phyloP scores from a whole-genome alignment of 2,329 filamentous ascomycete genomes.

The Talaromyces sp. region DNA sequence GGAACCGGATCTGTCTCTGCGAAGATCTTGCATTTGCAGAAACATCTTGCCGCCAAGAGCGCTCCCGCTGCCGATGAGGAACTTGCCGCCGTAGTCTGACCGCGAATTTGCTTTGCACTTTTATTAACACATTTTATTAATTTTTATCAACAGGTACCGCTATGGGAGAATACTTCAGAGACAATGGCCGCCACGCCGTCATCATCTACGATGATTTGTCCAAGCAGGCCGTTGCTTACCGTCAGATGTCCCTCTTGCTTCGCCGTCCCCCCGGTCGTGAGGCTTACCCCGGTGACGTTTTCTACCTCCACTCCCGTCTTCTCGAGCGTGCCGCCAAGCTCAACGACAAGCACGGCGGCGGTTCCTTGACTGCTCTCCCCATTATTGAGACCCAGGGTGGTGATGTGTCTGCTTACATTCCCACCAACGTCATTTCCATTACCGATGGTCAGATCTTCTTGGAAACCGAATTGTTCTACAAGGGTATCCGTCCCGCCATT shows the following conservation, averaged over 20 bases:
- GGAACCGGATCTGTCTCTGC: slow-evolving; percentile 6
- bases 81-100: slow-evolving; percentile 19
- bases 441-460: slow-evolving; percentile 99
- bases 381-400: slow-evolving; percentile 99
- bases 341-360: slow-evolving; percentile 90
- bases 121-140: background rate
- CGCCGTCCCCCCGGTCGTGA: slow-evolving; percentile 98
- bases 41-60: background rate
- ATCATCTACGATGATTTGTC: slow-evolving; percentile 93
- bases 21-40: background rate
- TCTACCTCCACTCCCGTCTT: slow-evolving; percentile 99
- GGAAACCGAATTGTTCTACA: slow-evolving; percentile 99
- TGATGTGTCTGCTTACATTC: slow-evolving; percentile 99
- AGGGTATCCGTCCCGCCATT: slow-evolving; percentile 99
- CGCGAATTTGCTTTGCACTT: background rate
- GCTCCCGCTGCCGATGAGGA: slow-evolving; percentile 13
- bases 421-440: slow-evolving; percentile 99
- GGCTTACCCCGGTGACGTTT: slow-evolving; percentile 98
- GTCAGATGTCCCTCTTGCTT: slow-evolving; percentile 97
- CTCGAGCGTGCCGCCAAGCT: slow-evolving; percentile 99
- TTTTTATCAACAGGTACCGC: slow-evolving; percentile 25
- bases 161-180: slow-evolving; percentile 73
- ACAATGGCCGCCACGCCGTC: slow-evolving; percentile 82
- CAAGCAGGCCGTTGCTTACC: slow-evolving; percentile 97
- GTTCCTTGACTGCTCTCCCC: slow-evolving; percentile 94